Base-by-base conservation (phyloP, 1,139 yeast species). In the Saccharomyces uvarum region DNA sequence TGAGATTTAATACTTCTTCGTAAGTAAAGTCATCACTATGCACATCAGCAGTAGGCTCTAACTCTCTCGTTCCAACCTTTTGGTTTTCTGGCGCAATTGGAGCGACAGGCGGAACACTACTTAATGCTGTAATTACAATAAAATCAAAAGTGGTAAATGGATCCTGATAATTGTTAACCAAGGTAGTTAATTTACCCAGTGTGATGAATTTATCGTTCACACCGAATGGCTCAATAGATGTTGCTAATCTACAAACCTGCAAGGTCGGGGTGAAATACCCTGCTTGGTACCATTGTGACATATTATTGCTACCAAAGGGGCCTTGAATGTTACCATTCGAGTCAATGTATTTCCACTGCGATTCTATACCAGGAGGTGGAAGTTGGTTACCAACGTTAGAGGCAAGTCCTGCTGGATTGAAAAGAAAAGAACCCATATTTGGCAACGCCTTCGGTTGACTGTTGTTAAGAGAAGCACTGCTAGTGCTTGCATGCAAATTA, bases 341-440 rank as follows among this genome's bases (percentile, higher is more conserved):
- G 56, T 70, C 73, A 11, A 67, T 50, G 53, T 70, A 70, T 46
- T 64, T 64, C 73, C 73, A 70, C 29, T 63, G 68, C 2, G 72
- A 67, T 26, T 57, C 61, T 19, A 57, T 28, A 16, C 52, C 54
- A 3, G 54, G 51, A 8, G 56, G 50, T 49, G 42, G 46, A 13
- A 51, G 24, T 38, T 51, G 27, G 48, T 48, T 13, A 28, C 42
- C 47, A 49, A 9, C n/a, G 50, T 42, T 24, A 56, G 57, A 7
- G 57, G 38, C 11, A 33, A 27, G 27, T 27, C 38, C 48, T 27
- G 51, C 31, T 16, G 44, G 41, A 26, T 42, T 41, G 28, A 41
- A 49, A 11, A 49, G 29, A 28, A 27, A 41, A 7, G 51, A 24
- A 11, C 47, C 47, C 24, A 49, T 26, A 41, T 24, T 41, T 14